These are phyloP conservation scores for Umbelopsis isabellina DNA, from an alignment of 192 early-diverging fungal species.

Conservation along the genomic window DNA sequence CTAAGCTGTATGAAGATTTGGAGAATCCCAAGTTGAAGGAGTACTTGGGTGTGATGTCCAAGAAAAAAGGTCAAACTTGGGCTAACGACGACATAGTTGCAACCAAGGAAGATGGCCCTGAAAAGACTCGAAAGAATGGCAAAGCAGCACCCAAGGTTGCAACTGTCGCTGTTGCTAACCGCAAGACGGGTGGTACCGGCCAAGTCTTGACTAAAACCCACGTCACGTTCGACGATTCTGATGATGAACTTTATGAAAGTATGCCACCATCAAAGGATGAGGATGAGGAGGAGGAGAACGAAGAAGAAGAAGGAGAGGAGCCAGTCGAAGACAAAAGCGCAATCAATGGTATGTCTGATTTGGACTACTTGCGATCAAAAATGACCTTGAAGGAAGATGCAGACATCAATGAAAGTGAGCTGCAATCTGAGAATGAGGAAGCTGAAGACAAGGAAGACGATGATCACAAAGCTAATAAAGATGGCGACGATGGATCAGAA, in stretches of 20 bases:
- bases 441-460: conserved; percentile 34
- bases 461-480: conserved; percentile 17
- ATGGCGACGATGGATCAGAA: conserved; percentile 32
- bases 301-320: conserved; percentile 36
- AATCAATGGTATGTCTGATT: conserved; percentile 52
- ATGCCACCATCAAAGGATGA: conserved; percentile 53
- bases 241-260: conserved; percentile 76
- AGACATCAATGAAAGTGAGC: conserved; percentile 23
- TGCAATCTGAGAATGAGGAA: conserved; percentile 23
- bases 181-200: conserved; percentile 65
- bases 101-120: conserved; percentile 28
- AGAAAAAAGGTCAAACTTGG: conserved; percentile 82
- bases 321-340: not conserved
- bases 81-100: conserved; percentile 81
- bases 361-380: conserved; percentile 69
- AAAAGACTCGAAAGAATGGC: conserved; percentile 44
- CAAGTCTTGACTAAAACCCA: conserved; percentile 62
- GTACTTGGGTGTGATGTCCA: conserved; percentile 87
- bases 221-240: conserved; percentile 66
- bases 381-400: conserved; percentile 49
- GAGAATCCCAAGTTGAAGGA: conserved; percentile 87
- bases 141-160: conserved; percentile 37
- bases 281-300: conserved; percentile 43
- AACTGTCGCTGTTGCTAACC: conserved; percentile 49
- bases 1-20: conserved; percentile 57